Base-by-base conservation (phyloP, 2,329 filamentous ascomycete genomes). In the Colletotrichum plurivorum region DNA sequence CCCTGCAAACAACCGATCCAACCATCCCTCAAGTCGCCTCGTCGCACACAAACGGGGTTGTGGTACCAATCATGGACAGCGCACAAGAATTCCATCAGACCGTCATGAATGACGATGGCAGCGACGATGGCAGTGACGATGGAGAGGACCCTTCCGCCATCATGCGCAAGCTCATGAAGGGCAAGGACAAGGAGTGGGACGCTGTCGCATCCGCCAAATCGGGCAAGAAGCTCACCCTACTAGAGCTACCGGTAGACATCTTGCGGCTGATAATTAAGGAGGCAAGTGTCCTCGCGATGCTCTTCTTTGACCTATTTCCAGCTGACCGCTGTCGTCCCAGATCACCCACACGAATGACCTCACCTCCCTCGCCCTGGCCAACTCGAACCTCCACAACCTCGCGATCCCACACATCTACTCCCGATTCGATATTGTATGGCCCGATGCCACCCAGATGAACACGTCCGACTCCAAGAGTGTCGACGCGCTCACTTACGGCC, bases 391-490 rank as follows among this genome's bases (percentile, higher is more conserved):
- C 13, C 92, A 96, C 80, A 85, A 86, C 51, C 86, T 96, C 63
- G 89, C 92, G 0, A 90, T 94, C 25, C 93, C 93, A 18, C 89
- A 91, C 74, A 94, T 96, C 72, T 96, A 96, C 81, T 92, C 92
- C 18, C 89, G 92, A 69, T 96, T 96, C 79, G 93, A 96, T 76
- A 96, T 96, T 72, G 92, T 95, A 49, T 96, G 94, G 94, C 93
- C 93, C 0, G 93, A 95, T 75, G 69, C 69, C 61, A 89, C 88
- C 39, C 87, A 88, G 71, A 84, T 87, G 8, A 85, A 89, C 9
- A 84, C 87, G 2, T 89, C 92, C 73, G 90, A 91, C 62, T 86
- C 90, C 51, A 90, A 90, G 48, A 92, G 91, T 66, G 93, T 96
- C 36, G 93, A 96, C 81, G 93, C 93, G 46, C 87, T 96, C 53